Evolutionary conservation across 139 green algal genomes (phyloP).

Genomic region (Picochlorum costavermella): DNA sequence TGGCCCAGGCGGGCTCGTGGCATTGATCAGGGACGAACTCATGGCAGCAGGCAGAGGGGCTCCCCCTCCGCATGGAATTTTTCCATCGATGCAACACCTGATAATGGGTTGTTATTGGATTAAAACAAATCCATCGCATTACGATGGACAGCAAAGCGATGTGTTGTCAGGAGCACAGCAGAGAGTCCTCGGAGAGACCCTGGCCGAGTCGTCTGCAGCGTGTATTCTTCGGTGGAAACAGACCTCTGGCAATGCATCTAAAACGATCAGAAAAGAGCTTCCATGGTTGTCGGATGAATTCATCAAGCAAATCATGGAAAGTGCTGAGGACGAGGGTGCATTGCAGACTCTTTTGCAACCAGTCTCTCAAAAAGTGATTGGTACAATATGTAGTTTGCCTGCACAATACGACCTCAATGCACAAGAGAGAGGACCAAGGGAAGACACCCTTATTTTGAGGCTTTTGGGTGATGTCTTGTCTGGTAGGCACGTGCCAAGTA

Average conservation of each 20-base stretch:
- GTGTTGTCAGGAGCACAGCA: too few species aligned
- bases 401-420: neutral
- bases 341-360: neutral
- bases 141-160: too few species aligned
- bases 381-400: neutral
- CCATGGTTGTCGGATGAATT: neutral
- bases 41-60: neutral
- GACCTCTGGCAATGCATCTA: neutral
- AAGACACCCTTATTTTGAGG: neutral
- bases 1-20: neutral
- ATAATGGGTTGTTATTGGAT: neutral
- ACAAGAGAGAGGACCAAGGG: neutral
- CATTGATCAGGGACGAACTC: neutral
- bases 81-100: neutral
- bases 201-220: neutral
- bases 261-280: neutral
- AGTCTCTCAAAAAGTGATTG: neutral
- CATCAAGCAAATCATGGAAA: neutral
- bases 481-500: neutral
- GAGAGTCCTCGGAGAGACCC: neutral
- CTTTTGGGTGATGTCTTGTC: neutral
- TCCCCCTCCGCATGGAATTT: constrained; percentile 1
- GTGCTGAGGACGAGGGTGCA: neutral
- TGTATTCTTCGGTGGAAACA: neutral
- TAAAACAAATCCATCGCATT: neutral